A percentile compares a stretch with the other conserved stretches of the same genome.
These are phyloP conservation scores for Coemansia sp. DNA, from an alignment of 192 early-diverging fungal genomes.

Conservation along the genomic window DNA sequence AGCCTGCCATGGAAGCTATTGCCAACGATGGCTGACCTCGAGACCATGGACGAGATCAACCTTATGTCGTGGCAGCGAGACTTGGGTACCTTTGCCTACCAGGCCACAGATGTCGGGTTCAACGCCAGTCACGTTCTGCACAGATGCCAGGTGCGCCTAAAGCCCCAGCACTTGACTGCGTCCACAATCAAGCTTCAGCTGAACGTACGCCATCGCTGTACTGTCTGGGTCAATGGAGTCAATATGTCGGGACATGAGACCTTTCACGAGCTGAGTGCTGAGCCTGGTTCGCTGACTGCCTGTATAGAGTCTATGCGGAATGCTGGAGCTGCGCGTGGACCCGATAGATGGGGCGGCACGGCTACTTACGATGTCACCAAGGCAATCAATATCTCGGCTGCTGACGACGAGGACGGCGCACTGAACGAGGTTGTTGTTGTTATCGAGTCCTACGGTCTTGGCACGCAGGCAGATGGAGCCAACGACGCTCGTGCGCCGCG, in stretches of 20 bases:
- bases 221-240: constrained; percentile 68
- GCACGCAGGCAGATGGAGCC: constrained; percentile 66
- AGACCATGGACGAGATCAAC: constrained; percentile 57
- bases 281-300: constrained; percentile 24
- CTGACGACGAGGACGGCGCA: constrained; percentile 49
- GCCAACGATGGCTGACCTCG: constrained; percentile 49
- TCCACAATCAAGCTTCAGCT: constrained; percentile 58
- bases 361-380: constrained; percentile 62
- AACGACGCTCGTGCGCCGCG: constrained; percentile 77
- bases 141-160: constrained; percentile 56
- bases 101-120: constrained; percentile 63
- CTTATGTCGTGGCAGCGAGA: constrained; percentile 52
- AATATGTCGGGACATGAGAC: constrained; percentile 81
- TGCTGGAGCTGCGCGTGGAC: constrained; percentile 49
- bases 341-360: constrained; percentile 65
- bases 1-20: constrained; percentile 54
- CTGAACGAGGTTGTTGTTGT: constrained; percentile 71
- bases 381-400: constrained; percentile 35
- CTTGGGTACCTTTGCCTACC: constrained; percentile 51
- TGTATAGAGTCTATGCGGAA: constrained; percentile 23
- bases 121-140: constrained; percentile 70
- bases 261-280: constrained; percentile 60
- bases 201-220: constrained; percentile 73
- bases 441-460: constrained; percentile 77
- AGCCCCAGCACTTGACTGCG: constrained; percentile 30